A percentile compares a stretch with the other conserved stretches of the same genome.
phyloP scores from a whole-genome alignment of 1,284 basidiomycete genomes.

The Pseudozyma thailandica region DNA sequence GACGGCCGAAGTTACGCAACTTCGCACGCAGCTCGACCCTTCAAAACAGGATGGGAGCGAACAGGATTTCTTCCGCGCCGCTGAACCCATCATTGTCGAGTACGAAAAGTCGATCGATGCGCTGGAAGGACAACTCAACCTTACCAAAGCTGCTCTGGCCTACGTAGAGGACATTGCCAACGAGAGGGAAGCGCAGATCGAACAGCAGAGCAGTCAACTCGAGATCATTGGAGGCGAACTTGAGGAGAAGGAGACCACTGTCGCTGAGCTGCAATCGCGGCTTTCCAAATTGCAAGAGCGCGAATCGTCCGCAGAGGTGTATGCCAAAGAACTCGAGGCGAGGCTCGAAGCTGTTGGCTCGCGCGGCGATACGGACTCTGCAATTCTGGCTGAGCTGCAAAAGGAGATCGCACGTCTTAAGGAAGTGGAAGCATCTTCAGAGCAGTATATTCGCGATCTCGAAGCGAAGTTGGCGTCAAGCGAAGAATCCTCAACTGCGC shows the following conservation, averaged over 20 bases:
- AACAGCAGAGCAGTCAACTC: slow-evolving; percentile 71
- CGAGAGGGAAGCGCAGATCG: slow-evolving; percentile 84
- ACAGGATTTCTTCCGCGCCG: slow-evolving; percentile 90
- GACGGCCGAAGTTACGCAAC: slow-evolving; percentile 81
- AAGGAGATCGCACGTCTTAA: slow-evolving; percentile 83
- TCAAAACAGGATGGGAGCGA: slow-evolving; percentile 70
- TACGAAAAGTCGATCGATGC: slow-evolving; percentile 97
- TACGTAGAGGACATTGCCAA: slow-evolving; percentile 90
- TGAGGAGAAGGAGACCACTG: slow-evolving; percentile 81
- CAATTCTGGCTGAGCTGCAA: slow-evolving; percentile 81
- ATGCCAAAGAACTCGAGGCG: slow-evolving; percentile 89
- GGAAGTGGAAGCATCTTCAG: slow-evolving; percentile 78
- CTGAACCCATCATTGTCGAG: slow-evolving; percentile 92
- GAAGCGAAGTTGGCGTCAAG: slow-evolving; percentile 82
- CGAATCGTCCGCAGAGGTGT: slow-evolving; percentile 90
- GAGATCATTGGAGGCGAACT: slow-evolving; percentile 73
- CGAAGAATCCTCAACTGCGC: slow-evolving; percentile 78
- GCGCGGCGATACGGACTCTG: slow-evolving; percentile 78
- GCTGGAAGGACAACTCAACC: slow-evolving; percentile 90
- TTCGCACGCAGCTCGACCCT: slow-evolving; percentile 55
- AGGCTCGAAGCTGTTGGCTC: slow-evolving; percentile 86
- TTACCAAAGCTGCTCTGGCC: slow-evolving; percentile 86
- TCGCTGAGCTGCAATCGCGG: slow-evolving; percentile 83
- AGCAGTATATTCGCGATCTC: slow-evolving; percentile 87
- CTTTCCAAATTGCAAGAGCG: slow-evolving; percentile 85